A percentile compares a stretch with the other conserved stretches of the same genome.
phyloP scores from a whole-genome alignment of 2,329 filamentous ascomycete species.

The Colletotrichum simmondsii region DNA sequence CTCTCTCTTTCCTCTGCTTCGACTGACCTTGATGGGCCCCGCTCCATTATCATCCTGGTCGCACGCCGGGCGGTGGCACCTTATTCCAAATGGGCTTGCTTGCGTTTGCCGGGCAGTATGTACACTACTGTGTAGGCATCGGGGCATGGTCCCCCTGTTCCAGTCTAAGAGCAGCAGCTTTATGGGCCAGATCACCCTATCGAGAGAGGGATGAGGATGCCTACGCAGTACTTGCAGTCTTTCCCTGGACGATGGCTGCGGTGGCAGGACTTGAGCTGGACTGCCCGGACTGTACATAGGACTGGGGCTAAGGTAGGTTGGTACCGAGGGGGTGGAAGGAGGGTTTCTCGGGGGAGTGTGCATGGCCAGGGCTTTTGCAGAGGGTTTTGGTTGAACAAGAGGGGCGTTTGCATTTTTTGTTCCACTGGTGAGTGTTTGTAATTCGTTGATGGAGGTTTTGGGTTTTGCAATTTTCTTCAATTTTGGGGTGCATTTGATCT shows the following conservation, averaged over 20 bases:
- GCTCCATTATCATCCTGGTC: background rate
- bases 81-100: constrained; percentile 9
- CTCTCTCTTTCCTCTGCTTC: background rate
- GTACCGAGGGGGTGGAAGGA: background rate
- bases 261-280: background rate
- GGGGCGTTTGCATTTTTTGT: background rate
- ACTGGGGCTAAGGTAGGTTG: background rate
- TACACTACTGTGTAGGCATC: background rate
- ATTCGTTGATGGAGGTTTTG: background rate
- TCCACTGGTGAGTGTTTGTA: background rate
- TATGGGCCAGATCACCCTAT: background rate
- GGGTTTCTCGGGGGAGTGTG: background rate
- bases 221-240: background rate
- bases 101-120: background rate
- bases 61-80: background rate
- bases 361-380: background rate
- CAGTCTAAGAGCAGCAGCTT: background rate
- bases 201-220: background rate
- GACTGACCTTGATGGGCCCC: background rate
- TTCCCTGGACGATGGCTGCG: background rate
- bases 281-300: background rate
- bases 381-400: background rate
- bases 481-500: background rate
- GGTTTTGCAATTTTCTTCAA: background rate
- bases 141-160: background rate